Evolutionary conservation across 129 eudicot genomes (phyloP).

Genomic region (Flaveria ramosissima): DNA sequence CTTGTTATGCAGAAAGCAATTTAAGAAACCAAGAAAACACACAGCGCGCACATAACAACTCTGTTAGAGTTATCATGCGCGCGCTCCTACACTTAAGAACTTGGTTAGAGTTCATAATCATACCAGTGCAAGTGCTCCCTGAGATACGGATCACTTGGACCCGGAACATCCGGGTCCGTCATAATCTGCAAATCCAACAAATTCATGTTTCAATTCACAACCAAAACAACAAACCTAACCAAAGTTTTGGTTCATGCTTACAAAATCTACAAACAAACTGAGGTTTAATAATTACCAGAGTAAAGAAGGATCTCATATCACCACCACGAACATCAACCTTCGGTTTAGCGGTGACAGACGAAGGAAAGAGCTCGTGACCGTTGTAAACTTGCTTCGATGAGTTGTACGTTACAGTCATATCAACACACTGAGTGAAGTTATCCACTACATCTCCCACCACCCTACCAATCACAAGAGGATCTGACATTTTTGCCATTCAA

Average conservation of each 20-base stretch:
- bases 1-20: not conserved
- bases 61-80: too few species aligned
- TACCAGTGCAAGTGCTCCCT: constrained; percentile 97
- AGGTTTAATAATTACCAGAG: constrained; percentile 53
- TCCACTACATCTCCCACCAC: constrained; percentile 93
- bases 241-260: too few species aligned
- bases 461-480: constrained; percentile 76
- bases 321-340: constrained; percentile 91
- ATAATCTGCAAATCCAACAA: constrained; percentile 50
- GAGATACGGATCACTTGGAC: constrained; percentile 98
- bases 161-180: constrained; percentile 99
- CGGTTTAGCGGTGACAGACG: constrained; percentile 72
- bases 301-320: constrained; percentile 89
- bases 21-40: not conserved
- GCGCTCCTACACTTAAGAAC: too few species aligned
- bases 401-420: constrained; percentile 74
- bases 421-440: constrained; percentile 53
- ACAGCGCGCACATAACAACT: too few species aligned
- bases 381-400: constrained; percentile 81
- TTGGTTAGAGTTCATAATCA: not conserved
- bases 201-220: too few species aligned
- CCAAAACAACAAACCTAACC: too few species aligned
- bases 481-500: constrained; percentile 50
- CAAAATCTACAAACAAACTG: too few species aligned
- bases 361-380: constrained; percentile 94